Percentiles rank a stretch among this genome's conserved stretches.
Evolutionary conservation across 805 yeast species (phyloP).

Genomic region (Naumovozyma dairenensis): DNA sequence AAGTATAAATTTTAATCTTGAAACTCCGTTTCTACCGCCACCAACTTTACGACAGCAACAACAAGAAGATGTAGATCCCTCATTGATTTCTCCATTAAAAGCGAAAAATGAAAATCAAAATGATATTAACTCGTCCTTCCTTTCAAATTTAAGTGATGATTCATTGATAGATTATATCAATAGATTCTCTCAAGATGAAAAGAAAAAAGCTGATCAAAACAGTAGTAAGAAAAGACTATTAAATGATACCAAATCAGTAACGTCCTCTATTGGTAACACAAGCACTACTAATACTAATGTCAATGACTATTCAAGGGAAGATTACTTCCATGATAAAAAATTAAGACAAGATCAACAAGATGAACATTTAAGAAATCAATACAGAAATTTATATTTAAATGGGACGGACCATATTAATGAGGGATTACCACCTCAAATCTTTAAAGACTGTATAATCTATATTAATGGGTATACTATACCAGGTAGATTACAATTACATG

Average conservation of each 20-base stretch:
- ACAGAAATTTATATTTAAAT: no score
- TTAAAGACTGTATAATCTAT: constrained; percentile 54
- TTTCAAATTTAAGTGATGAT: constrained; percentile 16
- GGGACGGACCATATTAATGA: no score
- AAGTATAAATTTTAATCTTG: no score
- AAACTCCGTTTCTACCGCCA: no score
- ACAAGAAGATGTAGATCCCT: no score
- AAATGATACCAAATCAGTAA: background rate
- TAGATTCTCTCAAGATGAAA: constrained; percentile 7
- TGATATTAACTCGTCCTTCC: background rate
- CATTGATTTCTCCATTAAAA: background rate
- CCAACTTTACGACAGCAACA: no score
- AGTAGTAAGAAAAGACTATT: background rate
- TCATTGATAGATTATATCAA: constrained; percentile 13
- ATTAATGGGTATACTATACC: constrained; percentile 90
- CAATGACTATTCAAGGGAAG: constrained; percentile 10
- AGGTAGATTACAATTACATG: constrained; percentile 60
- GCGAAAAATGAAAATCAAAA: background rate
- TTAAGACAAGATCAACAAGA: constrained; percentile 19
- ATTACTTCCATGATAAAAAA: constrained; percentile 19
- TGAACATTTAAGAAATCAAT: constrained; percentile 12
- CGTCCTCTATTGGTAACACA: background rate
- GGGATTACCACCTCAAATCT: constrained; percentile 34
- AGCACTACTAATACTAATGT: background rate
- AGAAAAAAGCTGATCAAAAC: background rate